Conservation (phyloP, 2,329 filamentous ascomycete genomes). For the Xylariaceae sp. region DNA sequence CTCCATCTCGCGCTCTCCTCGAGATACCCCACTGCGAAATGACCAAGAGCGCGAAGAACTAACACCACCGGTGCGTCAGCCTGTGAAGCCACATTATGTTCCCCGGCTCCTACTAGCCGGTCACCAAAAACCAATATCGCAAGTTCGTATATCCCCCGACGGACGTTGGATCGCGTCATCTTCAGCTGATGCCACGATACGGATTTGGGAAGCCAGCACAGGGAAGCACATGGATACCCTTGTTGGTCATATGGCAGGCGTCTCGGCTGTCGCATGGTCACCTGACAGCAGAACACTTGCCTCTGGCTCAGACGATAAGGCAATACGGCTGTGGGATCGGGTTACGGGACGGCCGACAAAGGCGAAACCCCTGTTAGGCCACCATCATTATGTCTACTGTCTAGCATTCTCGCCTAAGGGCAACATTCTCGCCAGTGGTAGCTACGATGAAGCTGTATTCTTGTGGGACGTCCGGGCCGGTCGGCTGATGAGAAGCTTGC, state of each 20-base stretch:
- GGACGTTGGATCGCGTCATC: slow-evolving; percentile 88
- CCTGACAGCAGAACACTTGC: slow-evolving; percentile 87
- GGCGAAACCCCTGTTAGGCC: slow-evolving; percentile 72
- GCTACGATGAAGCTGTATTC: slow-evolving; percentile 96
- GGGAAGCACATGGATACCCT: slow-evolving; percentile 85
- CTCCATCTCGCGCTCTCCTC: slow-evolving; percentile 31
- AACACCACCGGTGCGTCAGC: slow-evolving; percentile 49
- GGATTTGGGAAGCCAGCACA: slow-evolving; percentile 84
- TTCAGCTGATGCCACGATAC: slow-evolving; percentile 88
- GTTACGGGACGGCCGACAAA: slow-evolving; percentile 64
- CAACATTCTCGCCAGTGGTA: slow-evolving; percentile 93
- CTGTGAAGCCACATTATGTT: slow-evolving; percentile 68
- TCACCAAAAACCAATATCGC: slow-evolving; percentile 79
- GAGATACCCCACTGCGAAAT: slow-evolving; percentile 29
- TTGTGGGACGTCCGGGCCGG: slow-evolving; percentile 94
- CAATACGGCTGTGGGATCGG: slow-evolving; percentile 89
- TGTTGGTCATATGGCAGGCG: slow-evolving; percentile 89
- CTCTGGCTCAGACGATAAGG: slow-evolving; percentile 94
- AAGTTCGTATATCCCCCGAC: slow-evolving; percentile 90
- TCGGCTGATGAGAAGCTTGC: slow-evolving; percentile 84
- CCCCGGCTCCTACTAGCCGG: slow-evolving; percentile 75
- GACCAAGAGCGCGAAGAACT: slow-evolving; percentile 20
- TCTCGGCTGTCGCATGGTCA: slow-evolving; percentile 93
- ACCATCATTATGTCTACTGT: slow-evolving; percentile 96
- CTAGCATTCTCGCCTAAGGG: slow-evolving; percentile 97